Conservation (phyloP, 2,329 filamentous ascomycete genomes). For the Aspergillus felis region DNA sequence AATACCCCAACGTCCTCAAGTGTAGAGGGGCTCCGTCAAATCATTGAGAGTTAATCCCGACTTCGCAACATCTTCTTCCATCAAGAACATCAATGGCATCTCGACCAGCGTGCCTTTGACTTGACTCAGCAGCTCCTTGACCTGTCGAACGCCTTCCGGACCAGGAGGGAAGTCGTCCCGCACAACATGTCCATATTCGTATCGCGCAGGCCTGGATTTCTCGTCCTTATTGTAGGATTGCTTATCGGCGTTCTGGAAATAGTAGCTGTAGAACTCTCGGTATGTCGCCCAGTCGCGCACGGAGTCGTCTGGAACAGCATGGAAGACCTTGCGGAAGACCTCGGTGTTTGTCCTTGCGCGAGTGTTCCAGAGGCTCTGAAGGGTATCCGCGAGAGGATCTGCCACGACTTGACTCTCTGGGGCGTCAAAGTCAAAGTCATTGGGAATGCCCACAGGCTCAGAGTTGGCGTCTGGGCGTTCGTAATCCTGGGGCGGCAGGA, state of each 20-base stretch:
- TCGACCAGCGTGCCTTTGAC: slow-evolving; percentile 73
- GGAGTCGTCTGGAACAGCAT: slow-evolving; percentile 57
- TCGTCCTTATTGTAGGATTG: slow-evolving; percentile 45
- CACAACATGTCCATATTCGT: slow-evolving; percentile 84
- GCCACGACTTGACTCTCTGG: slow-evolving; percentile 49
- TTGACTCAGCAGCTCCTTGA: slow-evolving; percentile 65
- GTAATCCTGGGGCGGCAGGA: slow-evolving; percentile 69
- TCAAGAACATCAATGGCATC: slow-evolving; percentile 87
- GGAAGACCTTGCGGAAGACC: slow-evolving; percentile 59
- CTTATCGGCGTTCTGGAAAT: slow-evolving; percentile 47
- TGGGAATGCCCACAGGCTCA: slow-evolving; percentile 54
- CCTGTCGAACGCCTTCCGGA: slow-evolving; percentile 64
- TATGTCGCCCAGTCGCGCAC: slow-evolving; percentile 60
- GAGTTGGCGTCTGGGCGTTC: slow-evolving; percentile 57
- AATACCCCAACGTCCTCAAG: slow-evolving; percentile 34
- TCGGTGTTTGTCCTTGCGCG: slow-evolving; percentile 57
- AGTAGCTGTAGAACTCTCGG: slow-evolving; percentile 60
- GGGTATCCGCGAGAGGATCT: slow-evolving; percentile 55
- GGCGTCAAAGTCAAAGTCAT: slow-evolving; percentile 51
- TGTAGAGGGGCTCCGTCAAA: slow-evolving; percentile 70
- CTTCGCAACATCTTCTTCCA: slow-evolving; percentile 81
- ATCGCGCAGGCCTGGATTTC: slow-evolving; percentile 48
- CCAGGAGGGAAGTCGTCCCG: slow-evolving; percentile 64
- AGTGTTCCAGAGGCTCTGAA: slow-evolving; percentile 56
- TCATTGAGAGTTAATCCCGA: slow-evolving; percentile 70